Percentiles rank a stretch among this genome's conserved stretches.
Evolutionary conservation across 1,284 basidiomycete genomes (phyloP).

Genomic region (Waitea zeae): DNA sequence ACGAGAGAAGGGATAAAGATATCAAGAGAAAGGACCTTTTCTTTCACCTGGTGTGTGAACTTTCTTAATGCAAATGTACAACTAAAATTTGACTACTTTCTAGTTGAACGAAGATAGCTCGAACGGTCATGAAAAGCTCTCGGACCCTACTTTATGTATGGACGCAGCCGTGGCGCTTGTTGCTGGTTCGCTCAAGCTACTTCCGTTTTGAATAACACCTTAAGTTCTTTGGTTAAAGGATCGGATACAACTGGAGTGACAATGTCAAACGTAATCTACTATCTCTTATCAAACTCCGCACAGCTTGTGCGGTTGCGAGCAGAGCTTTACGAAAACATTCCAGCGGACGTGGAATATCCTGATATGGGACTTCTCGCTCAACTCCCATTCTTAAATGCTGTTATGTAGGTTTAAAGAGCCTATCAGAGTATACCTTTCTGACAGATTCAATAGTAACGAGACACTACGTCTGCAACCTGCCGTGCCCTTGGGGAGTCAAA

Average conservation of each 20-base stretch:
- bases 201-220: background rate
- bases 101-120: conserved; percentile 21
- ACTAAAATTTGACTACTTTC: background rate
- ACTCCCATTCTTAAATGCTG: conserved; percentile 18
- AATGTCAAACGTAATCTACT: conserved; percentile 17
- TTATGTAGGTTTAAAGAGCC: conserved; percentile 14
- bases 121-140: conserved; percentile 8
- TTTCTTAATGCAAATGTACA: background rate
- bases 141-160: conserved; percentile 4
- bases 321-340: conserved; percentile 15
- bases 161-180: conserved; percentile 11
- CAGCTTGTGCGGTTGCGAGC: conserved; percentile 15
- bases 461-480: conserved; percentile 12
- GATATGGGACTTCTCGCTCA: conserved; percentile 12
- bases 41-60: background rate
- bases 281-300: conserved; percentile 15
- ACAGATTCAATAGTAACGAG: conserved; percentile 18
- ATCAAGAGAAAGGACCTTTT: background rate
- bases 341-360: conserved; percentile 12
- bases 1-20: background rate
- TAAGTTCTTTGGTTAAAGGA: conserved; percentile 10
- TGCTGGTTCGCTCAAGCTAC: conserved; percentile 11
- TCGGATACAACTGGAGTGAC: conserved; percentile 22
- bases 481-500: conserved; percentile 11
- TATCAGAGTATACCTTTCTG: conserved; percentile 7